Conservation (phyloP, 192 early-diverging fungal species). For the Backusella tarrabulga region DNA sequence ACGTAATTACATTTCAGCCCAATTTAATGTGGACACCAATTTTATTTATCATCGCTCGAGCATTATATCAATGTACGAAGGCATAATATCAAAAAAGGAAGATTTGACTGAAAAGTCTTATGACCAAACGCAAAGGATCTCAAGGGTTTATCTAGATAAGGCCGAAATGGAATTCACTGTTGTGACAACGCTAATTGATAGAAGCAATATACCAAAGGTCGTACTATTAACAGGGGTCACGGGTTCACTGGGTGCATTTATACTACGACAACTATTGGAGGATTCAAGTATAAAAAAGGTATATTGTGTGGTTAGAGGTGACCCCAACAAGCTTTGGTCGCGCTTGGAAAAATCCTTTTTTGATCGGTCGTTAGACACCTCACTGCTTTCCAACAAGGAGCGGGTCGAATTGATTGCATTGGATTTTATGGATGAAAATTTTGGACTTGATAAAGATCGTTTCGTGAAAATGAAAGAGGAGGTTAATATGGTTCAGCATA, state of each 20-base stretch:
- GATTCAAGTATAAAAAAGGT: slow-evolving; percentile 23
- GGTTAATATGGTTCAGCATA: slow-evolving; percentile 32
- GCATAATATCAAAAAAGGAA: neutral
- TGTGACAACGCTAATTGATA: neutral
- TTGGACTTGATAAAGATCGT: slow-evolving; percentile 20
- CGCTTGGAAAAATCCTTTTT: slow-evolving; percentile 22
- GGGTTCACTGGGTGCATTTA: slow-evolving; percentile 33
- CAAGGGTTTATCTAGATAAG: slow-evolving; percentile 1
- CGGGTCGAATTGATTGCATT: slow-evolving; percentile 7
- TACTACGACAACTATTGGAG: slow-evolving; percentile 20
- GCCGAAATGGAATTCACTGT: slow-evolving; percentile 14
- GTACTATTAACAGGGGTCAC: slow-evolving; percentile 36
- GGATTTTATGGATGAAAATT: slow-evolving; percentile 15
- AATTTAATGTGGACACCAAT: slow-evolving; percentile 16
- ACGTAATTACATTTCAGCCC: slow-evolving; percentile 12
- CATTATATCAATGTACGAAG: neutral
- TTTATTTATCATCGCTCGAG: slow-evolving; percentile 29
- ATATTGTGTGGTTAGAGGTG: slow-evolving; percentile 29
- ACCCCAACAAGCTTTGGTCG: neutral
- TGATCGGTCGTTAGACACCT: slow-evolving; percentile 20
- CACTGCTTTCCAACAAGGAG: neutral
- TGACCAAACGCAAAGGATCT: slow-evolving; percentile 5
- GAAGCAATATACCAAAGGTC: slow-evolving; percentile 2
- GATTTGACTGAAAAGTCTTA: neutral
- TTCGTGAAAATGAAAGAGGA: slow-evolving; percentile 25